A percentile compares a stretch with the other conserved stretches of the same genome.
phyloP scores from a whole-genome alignment of 2,329 filamentous ascomycete genomes.

The Phyllachora maydis region DNA sequence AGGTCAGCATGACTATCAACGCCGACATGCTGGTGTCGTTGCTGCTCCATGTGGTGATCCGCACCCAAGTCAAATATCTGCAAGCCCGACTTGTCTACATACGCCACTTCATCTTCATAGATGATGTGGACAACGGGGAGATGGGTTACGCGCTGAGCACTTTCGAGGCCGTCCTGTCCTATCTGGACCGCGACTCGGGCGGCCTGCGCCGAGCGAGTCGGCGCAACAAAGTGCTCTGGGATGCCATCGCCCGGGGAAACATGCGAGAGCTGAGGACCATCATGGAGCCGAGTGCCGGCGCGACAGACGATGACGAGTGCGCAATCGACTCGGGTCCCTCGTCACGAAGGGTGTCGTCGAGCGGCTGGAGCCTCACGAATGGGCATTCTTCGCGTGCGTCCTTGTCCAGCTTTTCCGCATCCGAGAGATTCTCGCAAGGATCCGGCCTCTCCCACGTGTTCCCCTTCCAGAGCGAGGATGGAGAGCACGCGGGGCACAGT shows the following conservation, averaged over 20 bases:
- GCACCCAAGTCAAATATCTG: conserved; percentile 69
- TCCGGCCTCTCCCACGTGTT: conserved; percentile 67
- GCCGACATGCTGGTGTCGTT: conserved; percentile 88
- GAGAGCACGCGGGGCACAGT: conserved; percentile 9
- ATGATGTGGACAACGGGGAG: conserved; percentile 91
- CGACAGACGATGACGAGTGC: conserved; percentile 20
- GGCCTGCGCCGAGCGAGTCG: conserved; percentile 68
- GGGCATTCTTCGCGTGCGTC: conserved; percentile 14
- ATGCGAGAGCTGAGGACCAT: conserved; percentile 56
- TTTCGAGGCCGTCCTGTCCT: conserved; percentile 81
- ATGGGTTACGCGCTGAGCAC: conserved; percentile 93
- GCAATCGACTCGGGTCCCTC: conserved; percentile 11
- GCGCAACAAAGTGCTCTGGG: conserved; percentile 73
- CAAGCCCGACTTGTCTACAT: conserved; percentile 87
- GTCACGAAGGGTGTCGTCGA: conserved; percentile 22
- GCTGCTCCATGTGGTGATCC: conserved; percentile 77
- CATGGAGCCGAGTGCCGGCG: conserved; percentile 49
- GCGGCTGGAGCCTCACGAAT: conserved; percentile 23
- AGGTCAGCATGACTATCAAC: conserved; percentile 41
- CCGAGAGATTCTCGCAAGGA: conserved; percentile 31
- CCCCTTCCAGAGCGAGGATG: conserved; percentile 47
- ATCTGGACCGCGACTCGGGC: conserved; percentile 65
- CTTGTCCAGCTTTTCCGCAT: conserved; percentile 17
- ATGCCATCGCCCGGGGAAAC: conserved; percentile 61
- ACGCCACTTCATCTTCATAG: conserved; percentile 92